Evolutionary conservation across 2,329 filamentous ascomycete species (phyloP).

Genomic region (Fusarium sp.): DNA sequence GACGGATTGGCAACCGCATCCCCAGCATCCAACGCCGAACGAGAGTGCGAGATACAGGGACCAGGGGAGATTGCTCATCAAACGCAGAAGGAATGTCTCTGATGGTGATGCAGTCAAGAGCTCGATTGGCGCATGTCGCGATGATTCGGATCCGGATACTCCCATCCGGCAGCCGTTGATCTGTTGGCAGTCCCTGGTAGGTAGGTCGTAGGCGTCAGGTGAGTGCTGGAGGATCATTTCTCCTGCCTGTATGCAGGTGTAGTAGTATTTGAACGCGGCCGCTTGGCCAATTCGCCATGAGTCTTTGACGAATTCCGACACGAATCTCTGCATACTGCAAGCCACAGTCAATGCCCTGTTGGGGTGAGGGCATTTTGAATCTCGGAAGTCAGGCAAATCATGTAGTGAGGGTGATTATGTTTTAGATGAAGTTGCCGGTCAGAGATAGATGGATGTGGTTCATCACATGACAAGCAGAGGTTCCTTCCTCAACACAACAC

Average conservation of each 20-base stretch:
- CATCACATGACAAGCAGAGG: background rate
- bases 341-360: conserved; percentile 1
- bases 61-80: conserved; percentile 30
- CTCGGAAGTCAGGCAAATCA: background rate
- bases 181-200: conserved; percentile 11
- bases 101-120: conserved; percentile 13
- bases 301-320: conserved; percentile 6
- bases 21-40: conserved; percentile 30
- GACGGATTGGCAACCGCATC: conserved; percentile 40
- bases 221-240: background rate
- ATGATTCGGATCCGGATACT: conserved; percentile 18
- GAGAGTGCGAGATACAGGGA: conserved; percentile 18
- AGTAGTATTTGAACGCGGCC: conserved; percentile 2
- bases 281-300: conserved; percentile 7
- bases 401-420: background rate
- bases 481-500: background rate
- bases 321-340: conserved; percentile 7
- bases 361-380: background rate
- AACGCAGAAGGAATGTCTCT: conserved; percentile 14
- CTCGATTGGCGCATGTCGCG: conserved; percentile 27
- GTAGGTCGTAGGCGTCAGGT: background rate
- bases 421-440: background rate
- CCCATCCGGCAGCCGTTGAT: conserved; percentile 19
- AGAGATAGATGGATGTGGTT: background rate
- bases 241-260: background rate